These are phyloP conservation scores for Scutellaria baicalensis DNA, from an alignment of 257 asterid species.

Conservation along the genomic window DNA sequence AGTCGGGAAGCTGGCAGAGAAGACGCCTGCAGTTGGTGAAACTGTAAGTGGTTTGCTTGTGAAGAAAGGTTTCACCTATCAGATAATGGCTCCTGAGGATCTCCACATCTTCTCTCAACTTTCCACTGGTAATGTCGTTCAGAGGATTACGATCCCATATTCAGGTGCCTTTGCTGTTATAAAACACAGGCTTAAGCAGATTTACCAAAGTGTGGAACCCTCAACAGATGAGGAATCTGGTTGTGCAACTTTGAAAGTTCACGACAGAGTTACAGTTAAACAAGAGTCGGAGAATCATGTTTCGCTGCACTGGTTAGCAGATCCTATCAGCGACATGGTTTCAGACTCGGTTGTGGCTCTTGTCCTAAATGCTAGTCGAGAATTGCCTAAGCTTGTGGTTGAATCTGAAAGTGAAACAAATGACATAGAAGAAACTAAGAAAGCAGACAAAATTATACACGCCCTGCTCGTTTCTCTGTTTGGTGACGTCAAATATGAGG, in stretches of 20 bases:
- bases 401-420: constrained; percentile 45
- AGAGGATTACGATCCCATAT: constrained; percentile 89
- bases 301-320: constrained; percentile 93
- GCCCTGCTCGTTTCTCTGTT: constrained; percentile 84
- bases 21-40: constrained; percentile 66
- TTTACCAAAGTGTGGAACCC: constrained; percentile 79
- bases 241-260: constrained; percentile 59
- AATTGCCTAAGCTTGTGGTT: constrained; percentile 41
- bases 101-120: constrained; percentile 86
- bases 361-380: constrained; percentile 76
- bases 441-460: constrained; percentile 64
- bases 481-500: constrained; percentile 77
- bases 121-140: constrained; percentile 76
- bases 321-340: constrained; percentile 94
- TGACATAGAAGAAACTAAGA: constrained; percentile 56
- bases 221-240: constrained; percentile 68
- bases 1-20: constrained; percentile 77
- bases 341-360: constrained; percentile 87
- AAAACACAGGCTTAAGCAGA: constrained; percentile 79
- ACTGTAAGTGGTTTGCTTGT: constrained; percentile 83
- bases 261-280: constrained; percentile 69
- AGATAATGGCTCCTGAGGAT: constrained; percentile 94
- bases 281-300: constrained; percentile 82
- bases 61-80: constrained; percentile 95
- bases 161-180: constrained; percentile 93